Conservation (phyloP, 1,139 yeast species). For the Pichia inconspicua region DNA sequence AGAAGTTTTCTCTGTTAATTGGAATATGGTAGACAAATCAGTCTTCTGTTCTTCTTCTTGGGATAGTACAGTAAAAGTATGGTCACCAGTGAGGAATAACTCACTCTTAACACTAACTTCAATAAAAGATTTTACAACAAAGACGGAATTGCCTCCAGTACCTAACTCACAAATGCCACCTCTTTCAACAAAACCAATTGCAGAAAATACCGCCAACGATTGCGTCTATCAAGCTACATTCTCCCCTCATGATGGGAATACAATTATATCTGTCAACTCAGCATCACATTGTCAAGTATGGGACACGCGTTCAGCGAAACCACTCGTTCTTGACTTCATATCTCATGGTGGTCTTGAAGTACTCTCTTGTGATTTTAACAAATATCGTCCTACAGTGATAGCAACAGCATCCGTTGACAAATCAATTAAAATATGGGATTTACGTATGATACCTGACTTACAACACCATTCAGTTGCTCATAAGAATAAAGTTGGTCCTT, state of each 20-base stretch:
- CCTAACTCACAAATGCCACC: conserved; percentile 17
- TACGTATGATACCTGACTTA: conserved; percentile 49
- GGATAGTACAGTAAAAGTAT: conserved; percentile 82
- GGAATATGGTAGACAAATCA: conserved; percentile 77
- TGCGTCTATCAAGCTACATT: conserved; percentile 76
- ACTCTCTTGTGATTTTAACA: conserved; percentile 81
- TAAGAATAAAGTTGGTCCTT: conserved; percentile 46
- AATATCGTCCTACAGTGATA: conserved; percentile 67
- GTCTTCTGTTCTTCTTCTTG: conserved; percentile 75
- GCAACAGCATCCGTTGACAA: conserved; percentile 92
- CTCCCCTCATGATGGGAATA: conserved; percentile 77
- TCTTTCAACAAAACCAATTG: conserved; percentile 22
- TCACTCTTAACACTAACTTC: conserved; percentile 55
- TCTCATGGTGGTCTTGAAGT: conserved; percentile 81
- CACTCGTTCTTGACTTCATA: conserved; percentile 52
- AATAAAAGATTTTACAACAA: conserved; percentile 28
- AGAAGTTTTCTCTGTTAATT: conserved; percentile 82
- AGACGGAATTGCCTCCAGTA: conserved; percentile 20
- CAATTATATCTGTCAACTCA: conserved; percentile 70
- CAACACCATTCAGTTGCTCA: conserved; percentile 30
- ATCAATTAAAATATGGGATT: conserved; percentile 77
- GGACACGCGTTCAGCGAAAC: conserved; percentile 69
- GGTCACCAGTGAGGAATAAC: conserved; percentile 53
- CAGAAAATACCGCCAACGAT: conserved; percentile 31
- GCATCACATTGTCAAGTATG: conserved; percentile 72